Evolutionary conservation across 352 stramenopile species (phyloP), one percentile per base, ranked within the genome.

Genomic region (Phytophthora cactorum): DNA sequence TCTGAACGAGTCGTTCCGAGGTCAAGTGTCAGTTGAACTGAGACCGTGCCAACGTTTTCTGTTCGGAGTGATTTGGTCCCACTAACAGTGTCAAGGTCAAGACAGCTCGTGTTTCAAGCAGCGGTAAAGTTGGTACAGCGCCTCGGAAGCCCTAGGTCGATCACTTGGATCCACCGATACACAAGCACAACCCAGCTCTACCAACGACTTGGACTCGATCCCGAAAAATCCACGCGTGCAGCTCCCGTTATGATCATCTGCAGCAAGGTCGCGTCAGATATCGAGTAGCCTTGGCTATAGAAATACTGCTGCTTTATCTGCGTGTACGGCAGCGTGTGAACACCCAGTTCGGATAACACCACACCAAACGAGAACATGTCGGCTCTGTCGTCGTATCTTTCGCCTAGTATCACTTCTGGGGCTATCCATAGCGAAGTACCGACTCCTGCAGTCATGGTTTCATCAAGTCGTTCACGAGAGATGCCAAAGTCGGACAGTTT

Each of bases 401-500:
- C 44, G 17, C 44, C 44, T 6, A 50, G 5, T 14, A 50, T 50
- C 2, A 50, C 44, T 6, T 50, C 44, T 3, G 44, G 44, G 2
- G 44, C 5, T 8, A 50, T 31, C 44, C 44, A 31, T 6, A 50
- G 44, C 9, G 59, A 66, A 12, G 59, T 66, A 0, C 59, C 49
- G 3, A 74, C 61, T 5, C 66, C 66, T 0, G 49, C 55, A 1
- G 70, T 79, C 63, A 74, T 70, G 0, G 62, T 68, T 8, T 49
- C 17, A 11, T 70, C 59, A 2, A 60, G 53, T 2, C 55, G 17
- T 28, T 70, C 55, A 10, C 81, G 67, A 15, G 72, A 85, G 14
- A 83, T 74, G 7, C 81, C 81, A 72, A 90, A 90, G 49, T 88
- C 81, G 3, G 57, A 69, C n/a, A 90, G 29, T 63, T 88, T 90